phyloP scores from a whole-genome alignment of 805 yeast species.

The Kodamaea hsintzibuensis region DNA sequence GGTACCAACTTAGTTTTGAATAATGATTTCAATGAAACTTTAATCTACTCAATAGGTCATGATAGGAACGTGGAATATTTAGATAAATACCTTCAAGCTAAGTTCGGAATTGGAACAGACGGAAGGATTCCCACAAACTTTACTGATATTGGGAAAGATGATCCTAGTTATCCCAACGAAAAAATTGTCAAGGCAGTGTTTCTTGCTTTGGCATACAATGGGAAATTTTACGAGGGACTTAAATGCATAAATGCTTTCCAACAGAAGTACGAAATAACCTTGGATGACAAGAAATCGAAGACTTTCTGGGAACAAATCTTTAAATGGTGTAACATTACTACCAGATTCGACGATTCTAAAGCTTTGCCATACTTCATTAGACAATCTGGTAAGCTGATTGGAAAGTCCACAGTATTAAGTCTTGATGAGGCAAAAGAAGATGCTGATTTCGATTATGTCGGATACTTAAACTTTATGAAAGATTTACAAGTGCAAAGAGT shows the following conservation, averaged over 20 bases:
- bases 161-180: conserved; percentile 25
- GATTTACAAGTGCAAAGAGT: conserved; percentile 27
- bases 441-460: conserved; percentile 41
- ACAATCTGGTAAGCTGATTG: conserved; percentile 11
- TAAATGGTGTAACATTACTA: conserved; percentile 38
- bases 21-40: conserved; percentile 23
- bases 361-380: conserved; percentile 30
- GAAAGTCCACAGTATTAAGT: conserved; percentile 5
- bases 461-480: conserved; percentile 28
- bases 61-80: conserved; percentile 22
- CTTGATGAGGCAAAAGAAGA: conserved; percentile 31
- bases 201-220: conserved; percentile 34
- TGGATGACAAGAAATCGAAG: conserved; percentile 17
- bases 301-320: conserved; percentile 39
- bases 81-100: conserved; percentile 23
- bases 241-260: conserved; percentile 38
- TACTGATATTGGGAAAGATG: conserved; percentile 10
- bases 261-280: conserved; percentile 25
- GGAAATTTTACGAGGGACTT: conserved; percentile 32
- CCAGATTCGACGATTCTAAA: conserved; percentile 27
- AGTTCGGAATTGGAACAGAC: conserved; percentile 31
- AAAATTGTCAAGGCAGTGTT: conserved; percentile 30
- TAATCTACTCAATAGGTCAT: conserved; percentile 38
- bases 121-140: conserved; percentile 20
- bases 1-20: conserved; percentile 16